phyloP scores from a whole-genome alignment of 169 alveolate species.

The Babesia bovis region DNA sequence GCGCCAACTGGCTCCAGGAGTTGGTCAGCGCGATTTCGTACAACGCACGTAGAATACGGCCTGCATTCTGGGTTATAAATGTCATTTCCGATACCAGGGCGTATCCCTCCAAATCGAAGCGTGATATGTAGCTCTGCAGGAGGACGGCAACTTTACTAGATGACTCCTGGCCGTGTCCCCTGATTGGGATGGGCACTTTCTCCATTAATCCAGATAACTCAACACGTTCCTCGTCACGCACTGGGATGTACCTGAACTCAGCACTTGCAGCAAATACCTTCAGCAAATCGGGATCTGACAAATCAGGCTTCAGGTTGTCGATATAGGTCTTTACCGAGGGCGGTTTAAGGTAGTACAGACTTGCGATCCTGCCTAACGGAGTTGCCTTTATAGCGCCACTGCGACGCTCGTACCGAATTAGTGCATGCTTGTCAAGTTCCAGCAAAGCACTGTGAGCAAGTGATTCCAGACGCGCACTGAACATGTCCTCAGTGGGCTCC shows the following conservation, averaged over 20 bases:
- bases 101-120: constrained; percentile 94
- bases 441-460: constrained; percentile 89
- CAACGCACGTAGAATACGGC: constrained; percentile 97
- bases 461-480: constrained; percentile 40
- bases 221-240: constrained; percentile 96
- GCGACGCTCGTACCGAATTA: constrained; percentile 92
- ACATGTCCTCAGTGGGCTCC: constrained; percentile 39
- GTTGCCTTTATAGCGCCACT: constrained; percentile 92
- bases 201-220: constrained; percentile 92
- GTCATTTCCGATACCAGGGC: constrained; percentile 98
- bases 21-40: constrained; percentile 93
- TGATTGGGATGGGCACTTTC: constrained; percentile 90
- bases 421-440: constrained; percentile 87
- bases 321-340: constrained; percentile 93
- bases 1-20: constrained; percentile 93
- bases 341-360: constrained; percentile 95
- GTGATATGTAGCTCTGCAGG: constrained; percentile 94
- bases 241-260: constrained; percentile 96
- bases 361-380: constrained; percentile 96
- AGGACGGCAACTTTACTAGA: constrained; percentile 93
- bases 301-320: constrained; percentile 84
- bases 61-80: constrained; percentile 97
- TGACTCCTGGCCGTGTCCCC: constrained; percentile 84
- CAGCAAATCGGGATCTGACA: constrained; percentile 93
- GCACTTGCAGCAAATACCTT: constrained; percentile 92